Evolutionary conservation across 192 early-diverging fungal genomes (phyloP).

Genomic region (Linnemannia elongata): DNA sequence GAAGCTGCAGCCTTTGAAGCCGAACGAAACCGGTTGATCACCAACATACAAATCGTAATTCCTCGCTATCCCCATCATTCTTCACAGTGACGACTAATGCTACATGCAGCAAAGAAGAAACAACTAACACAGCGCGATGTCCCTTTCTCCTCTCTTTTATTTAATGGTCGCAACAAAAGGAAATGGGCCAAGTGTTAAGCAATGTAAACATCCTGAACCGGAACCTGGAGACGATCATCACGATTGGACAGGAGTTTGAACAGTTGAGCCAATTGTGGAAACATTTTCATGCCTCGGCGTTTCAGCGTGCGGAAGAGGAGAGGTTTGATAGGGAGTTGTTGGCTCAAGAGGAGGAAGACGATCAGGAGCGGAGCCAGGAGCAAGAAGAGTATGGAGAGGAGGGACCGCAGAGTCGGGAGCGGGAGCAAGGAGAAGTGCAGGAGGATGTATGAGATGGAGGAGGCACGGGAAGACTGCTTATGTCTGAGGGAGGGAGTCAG

Average conservation of each 20-base stretch:
- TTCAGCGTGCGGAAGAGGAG: conserved; percentile 32
- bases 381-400: not conserved
- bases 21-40: conserved; percentile 29
- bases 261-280: conserved; percentile 63
- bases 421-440: not conserved
- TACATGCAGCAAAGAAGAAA: not conserved
- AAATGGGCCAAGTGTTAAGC: conserved; percentile 59
- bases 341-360: not conserved
- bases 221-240: conserved; percentile 66
- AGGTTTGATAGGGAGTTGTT: not conserved
- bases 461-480: not conserved
- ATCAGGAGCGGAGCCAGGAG: not conserved
- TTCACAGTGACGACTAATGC: not conserved
- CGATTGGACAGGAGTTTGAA: conserved; percentile 68
- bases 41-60: conserved; percentile 34
- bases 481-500: too few relatives aligned
- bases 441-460: not conserved
- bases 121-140: not conserved
- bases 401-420: not conserved
- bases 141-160: not conserved
- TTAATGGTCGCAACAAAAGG: conserved; percentile 17
- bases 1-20: conserved; percentile 21
- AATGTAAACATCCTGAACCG: conserved; percentile 64
- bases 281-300: conserved; percentile 57
- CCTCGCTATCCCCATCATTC: not conserved